Conservation (phyloP, 176 grass and related monocot genomes). For the Urochloa ruziziensis region DNA sequence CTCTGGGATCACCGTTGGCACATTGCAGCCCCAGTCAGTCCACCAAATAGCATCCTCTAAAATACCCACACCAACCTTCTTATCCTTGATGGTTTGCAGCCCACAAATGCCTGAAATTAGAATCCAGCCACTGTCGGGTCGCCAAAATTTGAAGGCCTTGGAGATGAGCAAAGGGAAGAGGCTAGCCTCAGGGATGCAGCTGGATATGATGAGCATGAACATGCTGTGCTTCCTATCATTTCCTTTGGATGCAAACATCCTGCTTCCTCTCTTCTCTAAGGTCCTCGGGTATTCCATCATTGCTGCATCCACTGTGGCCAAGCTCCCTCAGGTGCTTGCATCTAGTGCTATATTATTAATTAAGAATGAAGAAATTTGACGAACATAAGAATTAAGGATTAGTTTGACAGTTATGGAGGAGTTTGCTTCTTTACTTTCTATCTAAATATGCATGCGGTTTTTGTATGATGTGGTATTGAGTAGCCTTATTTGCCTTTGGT, state of each 20-base stretch:
- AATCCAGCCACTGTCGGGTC: not conserved
- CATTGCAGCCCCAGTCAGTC: not conserved
- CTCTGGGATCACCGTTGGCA: not conserved
- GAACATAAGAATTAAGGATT: not conserved
- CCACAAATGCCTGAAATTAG: not conserved
- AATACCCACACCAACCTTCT: not conserved
- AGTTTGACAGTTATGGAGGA: not conserved
- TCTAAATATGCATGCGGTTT: not conserved
- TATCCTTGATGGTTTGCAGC: conserved; percentile 12
- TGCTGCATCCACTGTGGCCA: conserved; percentile 66
- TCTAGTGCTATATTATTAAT: not conserved
- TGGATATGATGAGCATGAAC: conserved; percentile 52
- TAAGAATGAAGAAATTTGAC: not conserved
- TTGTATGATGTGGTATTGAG: not conserved
- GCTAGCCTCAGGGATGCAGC: conserved; percentile 17
- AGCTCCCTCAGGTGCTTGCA: conserved; percentile 76
- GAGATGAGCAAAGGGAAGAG: conserved; percentile 20
- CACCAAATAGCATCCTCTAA: not conserved
- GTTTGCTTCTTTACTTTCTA: not conserved
- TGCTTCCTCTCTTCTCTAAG: conserved; percentile 68
- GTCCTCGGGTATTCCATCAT: conserved; percentile 76
- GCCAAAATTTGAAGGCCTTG: not conserved
- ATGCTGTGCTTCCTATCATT: conserved; percentile 41
- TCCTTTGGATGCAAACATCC: conserved; percentile 21
- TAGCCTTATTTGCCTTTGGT: not conserved